Base-by-base conservation (phyloP, 495 filamentous ascomycete genomes). In the Letharia columbiana region DNA sequence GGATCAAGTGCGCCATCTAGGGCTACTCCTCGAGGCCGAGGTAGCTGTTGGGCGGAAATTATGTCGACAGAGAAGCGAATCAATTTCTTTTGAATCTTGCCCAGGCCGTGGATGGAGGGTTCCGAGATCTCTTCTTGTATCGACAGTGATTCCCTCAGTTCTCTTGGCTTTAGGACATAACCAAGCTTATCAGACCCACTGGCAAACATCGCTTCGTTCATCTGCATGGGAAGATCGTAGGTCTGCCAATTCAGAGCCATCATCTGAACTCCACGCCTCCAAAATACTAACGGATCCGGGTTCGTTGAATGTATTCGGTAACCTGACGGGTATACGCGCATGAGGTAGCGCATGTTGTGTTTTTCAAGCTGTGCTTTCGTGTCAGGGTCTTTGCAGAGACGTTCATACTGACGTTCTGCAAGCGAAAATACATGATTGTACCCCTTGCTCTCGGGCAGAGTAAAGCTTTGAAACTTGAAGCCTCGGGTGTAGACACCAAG, bases 181-280 rank as follows among this genome's bases (percentile, higher is more conserved):
- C 94, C 94, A 12, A 88, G 88, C 61, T 86, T 84, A 76, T 96
- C 94, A 31, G 84, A 86, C 40, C 91, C 91, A 61, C 91, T 88
- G n/a, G 91, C 89, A 75, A 98, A 98, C 94, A 98, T 98, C 67
- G 94, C 94, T 63, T 93, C 90, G 70, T 98, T 98, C 73, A 97
- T 80, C 74, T 98, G 92, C 86, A 96, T 91, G 20, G 90, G 89
- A 40, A 92, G 81, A 70, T 98, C 94, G 71, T 94, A 97, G 0
- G 93, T 98, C 75, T 98, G 94, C 94, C 94, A 98, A 75, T 98
- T 98, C 68, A 96, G 80, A 2, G 94, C 94, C 4, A 86, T 91
- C 92, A 97, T 96, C 74, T 97, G 92, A 13, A 96, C 94, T 41
- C 94, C 94, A 61, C 90, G 89, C 57, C 94, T 85, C 94, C 94